Conservation (phyloP, 176 grass and related monocot species). For the Bolboschoenus planiculmis region DNA sequence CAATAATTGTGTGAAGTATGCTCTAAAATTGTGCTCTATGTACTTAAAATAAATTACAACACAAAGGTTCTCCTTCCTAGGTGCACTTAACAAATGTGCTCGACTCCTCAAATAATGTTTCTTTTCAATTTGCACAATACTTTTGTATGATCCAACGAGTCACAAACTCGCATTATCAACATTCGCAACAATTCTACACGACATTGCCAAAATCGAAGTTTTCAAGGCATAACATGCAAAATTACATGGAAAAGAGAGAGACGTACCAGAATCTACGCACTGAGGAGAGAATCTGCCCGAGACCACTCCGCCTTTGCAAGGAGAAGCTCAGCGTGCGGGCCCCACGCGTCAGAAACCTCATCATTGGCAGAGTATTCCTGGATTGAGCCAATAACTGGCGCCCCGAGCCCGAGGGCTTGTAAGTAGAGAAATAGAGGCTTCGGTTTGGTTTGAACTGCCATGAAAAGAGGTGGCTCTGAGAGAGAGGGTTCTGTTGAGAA, state of each 20-base stretch:
- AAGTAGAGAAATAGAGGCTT: not conserved
- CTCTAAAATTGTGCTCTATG: not conserved
- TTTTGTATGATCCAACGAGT: not conserved
- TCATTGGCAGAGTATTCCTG: not conserved
- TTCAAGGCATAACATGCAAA: not conserved
- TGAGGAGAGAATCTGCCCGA: not conserved
- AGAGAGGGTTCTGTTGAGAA: not conserved
- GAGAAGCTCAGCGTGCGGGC: not conserved
- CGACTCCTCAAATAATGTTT: not conserved
- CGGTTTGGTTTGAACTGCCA: not conserved
- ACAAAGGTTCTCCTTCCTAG: not conserved
- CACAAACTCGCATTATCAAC: not conserved
- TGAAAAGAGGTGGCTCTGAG: slow-evolving; percentile 4
- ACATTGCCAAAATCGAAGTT: not conserved
- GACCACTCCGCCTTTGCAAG: slow-evolving; percentile 7
- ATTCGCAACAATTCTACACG: not conserved
- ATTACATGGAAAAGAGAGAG: not conserved
- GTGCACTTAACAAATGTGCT: not conserved
- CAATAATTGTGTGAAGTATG: not conserved
- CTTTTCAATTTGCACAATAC: not conserved
- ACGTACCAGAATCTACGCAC: slow-evolving; percentile 4
- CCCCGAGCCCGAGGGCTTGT: slow-evolving; percentile 1
- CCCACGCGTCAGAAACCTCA: slow-evolving; percentile 8
- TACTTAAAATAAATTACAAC: not conserved
- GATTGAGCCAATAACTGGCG: not conserved